phyloP scores from a whole-genome alignment of 345 rosid species.

The Eucalyptus virginea region DNA sequence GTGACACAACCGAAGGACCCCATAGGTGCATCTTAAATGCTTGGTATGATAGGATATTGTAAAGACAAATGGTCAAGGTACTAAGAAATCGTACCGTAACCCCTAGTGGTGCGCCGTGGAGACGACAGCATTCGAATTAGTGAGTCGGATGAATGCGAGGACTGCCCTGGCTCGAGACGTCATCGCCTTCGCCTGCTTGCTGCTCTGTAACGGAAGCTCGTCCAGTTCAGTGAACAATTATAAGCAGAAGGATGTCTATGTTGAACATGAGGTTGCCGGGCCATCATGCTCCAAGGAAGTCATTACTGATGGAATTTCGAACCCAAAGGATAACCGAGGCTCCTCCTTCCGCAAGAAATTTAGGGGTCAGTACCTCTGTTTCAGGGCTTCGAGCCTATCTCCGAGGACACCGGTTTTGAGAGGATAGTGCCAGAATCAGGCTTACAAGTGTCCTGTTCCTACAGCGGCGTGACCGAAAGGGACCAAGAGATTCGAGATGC shows the following conservation, averaged over 20 bases:
- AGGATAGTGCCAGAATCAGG: constrained; percentile 23
- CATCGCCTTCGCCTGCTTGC: too few relatives aligned
- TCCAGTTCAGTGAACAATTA: constrained; percentile 30
- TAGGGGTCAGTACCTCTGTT: constrained; percentile 65
- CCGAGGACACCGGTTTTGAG: constrained; percentile 22
- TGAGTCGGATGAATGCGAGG: too few relatives aligned
- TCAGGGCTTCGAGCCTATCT: constrained; percentile 40
- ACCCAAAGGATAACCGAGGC: constrained; percentile 19
- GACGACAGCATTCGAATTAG: too few relatives aligned
- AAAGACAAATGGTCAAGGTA: too few relatives aligned
- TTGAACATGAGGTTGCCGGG: constrained; percentile 28
- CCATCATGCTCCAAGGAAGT: constrained; percentile 29
- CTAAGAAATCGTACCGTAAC: too few relatives aligned
- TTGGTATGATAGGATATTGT: too few relatives aligned
- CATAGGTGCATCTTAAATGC: too few relatives aligned
- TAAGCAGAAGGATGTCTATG: constrained; percentile 46
- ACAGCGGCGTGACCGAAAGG: constrained; percentile 20
- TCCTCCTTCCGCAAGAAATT: constrained; percentile 20
- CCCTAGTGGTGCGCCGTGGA: too few relatives aligned
- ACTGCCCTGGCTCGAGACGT: too few relatives aligned
- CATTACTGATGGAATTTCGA: constrained; percentile 14
- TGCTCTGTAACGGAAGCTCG: background rate
- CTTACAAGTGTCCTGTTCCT: constrained; percentile 21
- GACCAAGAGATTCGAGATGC: background rate
- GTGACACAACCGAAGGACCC: too few relatives aligned